phyloP scores from a whole-genome alignment of 2,329 filamentous ascomycete genomes.

The Seiridium cupressi region DNA sequence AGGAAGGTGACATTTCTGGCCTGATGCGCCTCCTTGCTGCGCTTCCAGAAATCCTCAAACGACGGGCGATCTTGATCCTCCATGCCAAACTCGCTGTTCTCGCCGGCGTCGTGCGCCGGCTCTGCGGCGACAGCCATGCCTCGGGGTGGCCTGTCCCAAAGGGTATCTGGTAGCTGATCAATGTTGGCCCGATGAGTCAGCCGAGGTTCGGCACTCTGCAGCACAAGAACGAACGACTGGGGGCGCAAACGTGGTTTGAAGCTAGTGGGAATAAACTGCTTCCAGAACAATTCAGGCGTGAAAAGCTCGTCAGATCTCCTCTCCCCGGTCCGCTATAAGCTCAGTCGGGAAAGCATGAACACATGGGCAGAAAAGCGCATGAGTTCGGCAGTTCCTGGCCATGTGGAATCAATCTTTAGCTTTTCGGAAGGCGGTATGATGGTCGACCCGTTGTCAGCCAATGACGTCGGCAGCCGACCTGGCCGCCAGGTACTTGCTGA shows the following conservation, averaged over 20 bases:
- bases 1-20: slow-evolving; percentile 2
- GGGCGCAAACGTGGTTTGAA: too few relatives aligned
- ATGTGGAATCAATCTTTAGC: slow-evolving; percentile 1
- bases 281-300: too few relatives aligned
- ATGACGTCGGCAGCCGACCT: neutral
- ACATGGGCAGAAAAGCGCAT: slow-evolving; percentile 1
- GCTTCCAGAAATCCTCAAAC: slow-evolving; percentile 12
- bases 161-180: too few relatives aligned
- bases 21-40: slow-evolving; percentile 3
- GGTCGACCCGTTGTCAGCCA: neutral
- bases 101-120: neutral
- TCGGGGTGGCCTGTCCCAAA: too few relatives aligned
- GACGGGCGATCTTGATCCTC: slow-evolving; percentile 3
- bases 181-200: too few relatives aligned
- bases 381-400: neutral
- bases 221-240: too few relatives aligned
- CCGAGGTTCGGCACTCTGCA: too few relatives aligned
- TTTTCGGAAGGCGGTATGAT: neutral
- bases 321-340: neutral
- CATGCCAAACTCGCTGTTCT: neutral
- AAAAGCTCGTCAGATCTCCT: too few relatives aligned
- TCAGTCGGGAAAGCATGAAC: neutral
- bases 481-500: neutral
- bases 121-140: neutral
- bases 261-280: too few relatives aligned